phyloP scores from a whole-genome alignment of 345 rosid genomes.

The Bruguiera parviflora region DNA sequence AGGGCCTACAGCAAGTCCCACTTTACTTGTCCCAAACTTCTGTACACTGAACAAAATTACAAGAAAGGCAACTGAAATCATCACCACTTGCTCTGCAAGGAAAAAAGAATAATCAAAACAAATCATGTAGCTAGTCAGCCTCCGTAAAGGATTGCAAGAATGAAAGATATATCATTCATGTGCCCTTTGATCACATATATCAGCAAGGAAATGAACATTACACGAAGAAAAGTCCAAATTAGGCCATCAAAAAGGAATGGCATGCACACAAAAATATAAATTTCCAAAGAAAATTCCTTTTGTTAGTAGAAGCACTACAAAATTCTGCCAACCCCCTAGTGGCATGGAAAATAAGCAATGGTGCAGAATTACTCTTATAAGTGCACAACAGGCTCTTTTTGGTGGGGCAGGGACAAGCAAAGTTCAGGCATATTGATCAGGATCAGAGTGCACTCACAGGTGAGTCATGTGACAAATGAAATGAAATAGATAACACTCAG shows the following conservation, averaged over 20 bases:
- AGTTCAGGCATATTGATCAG: neutral
- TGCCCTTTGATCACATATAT: neutral
- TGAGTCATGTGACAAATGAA: too few species aligned
- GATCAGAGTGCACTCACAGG: neutral
- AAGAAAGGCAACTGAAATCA: slow-evolving; percentile 88
- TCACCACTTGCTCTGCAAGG: slow-evolving; percentile 81
- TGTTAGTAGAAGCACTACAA: too few species aligned
- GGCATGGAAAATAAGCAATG: too few species aligned
- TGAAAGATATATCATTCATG: neutral
- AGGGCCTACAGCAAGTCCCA: slow-evolving; percentile 90
- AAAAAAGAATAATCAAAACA: slow-evolving; percentile 23
- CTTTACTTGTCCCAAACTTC: slow-evolving; percentile 98
- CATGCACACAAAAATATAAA: neutral
- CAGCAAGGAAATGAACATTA: neutral
- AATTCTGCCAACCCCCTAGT: too few species aligned
- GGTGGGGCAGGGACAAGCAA: too few species aligned
- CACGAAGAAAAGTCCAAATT: neutral
- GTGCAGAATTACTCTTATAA: too few species aligned
- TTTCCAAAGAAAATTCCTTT: neutral
- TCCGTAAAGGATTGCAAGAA: slow-evolving; percentile 1
- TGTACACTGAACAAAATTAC: slow-evolving; percentile 92
- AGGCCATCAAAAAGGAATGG: neutral
- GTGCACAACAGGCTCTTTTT: too few species aligned
- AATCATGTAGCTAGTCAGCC: slow-evolving; percentile 9
- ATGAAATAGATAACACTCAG: too few species aligned